Evolutionary conservation across 2,329 filamentous ascomycete species (phyloP), one percentile per base, ranked within the genome.

Genomic region (Pseudogymnoascus sp.): DNA sequence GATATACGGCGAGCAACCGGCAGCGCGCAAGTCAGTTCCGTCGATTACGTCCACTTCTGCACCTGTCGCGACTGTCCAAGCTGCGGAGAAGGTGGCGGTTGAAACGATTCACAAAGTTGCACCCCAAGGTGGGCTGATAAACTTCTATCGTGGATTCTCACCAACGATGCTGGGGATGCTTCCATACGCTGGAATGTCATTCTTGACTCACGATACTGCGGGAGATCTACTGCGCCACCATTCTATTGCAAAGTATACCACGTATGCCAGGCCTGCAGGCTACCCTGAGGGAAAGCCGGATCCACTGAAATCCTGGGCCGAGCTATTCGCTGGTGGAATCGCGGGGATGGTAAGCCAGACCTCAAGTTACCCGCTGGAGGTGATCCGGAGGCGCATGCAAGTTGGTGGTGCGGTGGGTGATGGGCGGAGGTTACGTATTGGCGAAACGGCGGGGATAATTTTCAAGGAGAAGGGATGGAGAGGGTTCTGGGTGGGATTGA

Each of bases 131-230:
- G 93, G 93, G 3, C 73, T 97, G 0, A 75, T 85, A 61, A 99
- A 99, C 74, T 99, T 99, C 74, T 99, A 97, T 75, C 86, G 94
- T 57, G 94, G 94, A 58, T 99, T 99, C 74, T 85, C 86, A 0
- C 90, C 93, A 0, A 97, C 94, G 0, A 75, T 99, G 4, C 80
- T 95, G 63, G 94, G 94, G 68, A 99, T 99, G 93, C 78, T 99
- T 0, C 94, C 94, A 0, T 99, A 99, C 71, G 94, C 94, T 1
- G 94, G 94, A 68, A 87, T 95, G 70, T 96, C 92, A 1, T 99
- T 99, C 76, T 82, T 99, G 39, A 96, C 91, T 0, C 94, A 99
- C 76, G 94, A 99, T 74, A 91, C 90, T 4, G 85, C 88, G 39
- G 90, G 90, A 63, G 94, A 99, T 73, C 70, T 94, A 54, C 81